Evolutionary conservation across 2,329 filamentous ascomycete genomes (phyloP).

Genomic region (Fusarium neocosmosporiellum): DNA sequence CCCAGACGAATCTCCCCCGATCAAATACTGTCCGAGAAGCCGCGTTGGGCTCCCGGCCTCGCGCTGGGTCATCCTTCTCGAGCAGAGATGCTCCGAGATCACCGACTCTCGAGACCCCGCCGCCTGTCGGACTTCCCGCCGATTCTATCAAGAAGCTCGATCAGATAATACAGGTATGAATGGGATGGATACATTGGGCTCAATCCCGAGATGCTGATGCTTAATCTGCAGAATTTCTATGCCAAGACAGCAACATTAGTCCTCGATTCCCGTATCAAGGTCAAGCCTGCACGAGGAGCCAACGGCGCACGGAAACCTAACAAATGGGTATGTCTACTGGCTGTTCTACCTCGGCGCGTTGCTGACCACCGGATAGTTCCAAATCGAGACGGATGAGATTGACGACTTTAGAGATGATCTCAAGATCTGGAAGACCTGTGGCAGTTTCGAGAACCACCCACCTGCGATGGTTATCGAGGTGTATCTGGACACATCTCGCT

Average conservation of each 20-base stretch:
- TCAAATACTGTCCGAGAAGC: slow-evolving; percentile 81
- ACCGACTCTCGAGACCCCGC: slow-evolving; percentile 59
- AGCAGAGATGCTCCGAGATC: slow-evolving; percentile 57
- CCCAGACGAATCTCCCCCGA: slow-evolving; percentile 77
- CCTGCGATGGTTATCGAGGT: slow-evolving; percentile 90
- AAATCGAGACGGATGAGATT: slow-evolving; percentile 92
- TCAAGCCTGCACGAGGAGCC: slow-evolving; percentile 62
- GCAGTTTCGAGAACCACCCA: slow-evolving; percentile 80
- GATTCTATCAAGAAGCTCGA: slow-evolving; percentile 85
- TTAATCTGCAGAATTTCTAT: slow-evolving; percentile 81
- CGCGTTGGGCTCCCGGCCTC: slow-evolving; percentile 52
- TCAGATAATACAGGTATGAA: slow-evolving; percentile 86
- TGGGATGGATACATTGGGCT: background rate
- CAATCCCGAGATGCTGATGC: slow-evolving; percentile 18
- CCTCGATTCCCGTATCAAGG: slow-evolving; percentile 80
- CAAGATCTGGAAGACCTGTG: slow-evolving; percentile 82
- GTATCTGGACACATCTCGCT: slow-evolving; percentile 81
- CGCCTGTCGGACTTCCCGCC: slow-evolving; percentile 63
- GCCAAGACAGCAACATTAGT: slow-evolving; percentile 88
- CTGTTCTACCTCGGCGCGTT: background rate
- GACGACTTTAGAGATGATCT: slow-evolving; percentile 87
- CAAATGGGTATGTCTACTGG: slow-evolving; percentile 78
- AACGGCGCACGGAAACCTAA: slow-evolving; percentile 72
- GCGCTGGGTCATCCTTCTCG: slow-evolving; percentile 57
- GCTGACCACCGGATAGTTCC: slow-evolving; percentile 73